Conservation (phyloP, 2,329 filamentous ascomycete species). For the Pyricularia sp. region DNA sequence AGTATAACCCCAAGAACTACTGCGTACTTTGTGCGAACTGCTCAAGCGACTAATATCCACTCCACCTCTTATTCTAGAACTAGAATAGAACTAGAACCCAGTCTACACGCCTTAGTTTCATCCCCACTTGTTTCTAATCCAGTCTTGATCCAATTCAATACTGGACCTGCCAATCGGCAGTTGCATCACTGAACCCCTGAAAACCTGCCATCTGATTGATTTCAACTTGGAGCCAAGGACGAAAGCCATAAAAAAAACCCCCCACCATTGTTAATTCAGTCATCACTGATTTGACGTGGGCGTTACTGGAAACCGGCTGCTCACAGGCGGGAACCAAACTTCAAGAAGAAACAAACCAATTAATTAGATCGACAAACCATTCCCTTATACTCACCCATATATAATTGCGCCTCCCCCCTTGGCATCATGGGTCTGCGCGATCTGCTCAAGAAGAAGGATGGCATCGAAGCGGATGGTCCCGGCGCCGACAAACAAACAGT, state of each 20-base stretch:
- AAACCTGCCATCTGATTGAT: not conserved
- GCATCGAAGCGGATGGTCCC: conserved; percentile 23
- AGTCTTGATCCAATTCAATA: not conserved
- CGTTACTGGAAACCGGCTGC: not conserved
- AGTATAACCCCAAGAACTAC: not conserved
- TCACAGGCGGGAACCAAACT: not conserved
- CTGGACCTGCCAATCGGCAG: not conserved
- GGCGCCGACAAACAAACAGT: conserved; percentile 26
- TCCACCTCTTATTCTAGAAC: not conserved
- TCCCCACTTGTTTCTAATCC: not conserved
- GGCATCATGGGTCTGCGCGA: conserved; percentile 41
- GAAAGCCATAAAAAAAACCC: not conserved
- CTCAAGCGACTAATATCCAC: not conserved
- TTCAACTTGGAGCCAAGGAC: not conserved
- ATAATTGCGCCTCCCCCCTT: not conserved
- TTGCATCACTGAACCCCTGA: not conserved
- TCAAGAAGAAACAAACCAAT: not conserved
- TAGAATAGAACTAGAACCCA: no score
- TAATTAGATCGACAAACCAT: not conserved
- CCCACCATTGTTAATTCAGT: not conserved
- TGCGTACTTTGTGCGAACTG: not conserved
- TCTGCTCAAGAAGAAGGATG: conserved; percentile 44
- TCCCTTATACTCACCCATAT: not conserved
- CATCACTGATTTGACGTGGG: not conserved
- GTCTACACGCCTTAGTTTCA: not conserved